A percentile compares a stretch with the other conserved stretches of the same genome.
These are phyloP conservation scores for Volvox reticuliferus DNA, from an alignment of 139 green algal species.

Conservation along the genomic window DNA sequence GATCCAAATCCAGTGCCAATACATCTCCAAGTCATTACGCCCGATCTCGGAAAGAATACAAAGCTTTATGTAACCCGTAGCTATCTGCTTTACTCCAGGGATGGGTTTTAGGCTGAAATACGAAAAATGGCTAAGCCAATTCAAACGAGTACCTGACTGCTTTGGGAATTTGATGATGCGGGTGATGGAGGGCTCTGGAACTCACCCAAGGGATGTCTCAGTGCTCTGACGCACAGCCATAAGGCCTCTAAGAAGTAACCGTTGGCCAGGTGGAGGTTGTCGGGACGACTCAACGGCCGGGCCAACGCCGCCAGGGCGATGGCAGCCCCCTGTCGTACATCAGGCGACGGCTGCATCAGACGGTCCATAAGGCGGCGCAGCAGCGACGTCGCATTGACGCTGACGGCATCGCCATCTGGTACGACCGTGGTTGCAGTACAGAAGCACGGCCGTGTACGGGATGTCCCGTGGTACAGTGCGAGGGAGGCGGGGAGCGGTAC, in stretches of 20 bases:
- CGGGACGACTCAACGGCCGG: constrained; percentile 18
- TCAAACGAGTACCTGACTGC: no score
- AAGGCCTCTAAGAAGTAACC: constrained; percentile 30
- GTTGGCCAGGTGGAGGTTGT: background rate
- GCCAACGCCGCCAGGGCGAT: constrained; percentile 33
- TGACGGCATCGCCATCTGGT: background rate
- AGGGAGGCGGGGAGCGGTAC: background rate
- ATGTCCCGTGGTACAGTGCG: background rate
- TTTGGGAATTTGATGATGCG: no score
- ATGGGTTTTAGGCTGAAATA: no score
- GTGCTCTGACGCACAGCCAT: constrained; percentile 1
- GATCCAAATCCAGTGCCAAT: no score
- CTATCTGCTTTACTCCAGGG: no score
- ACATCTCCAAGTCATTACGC: no score
- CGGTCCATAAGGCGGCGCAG: constrained; percentile 39
- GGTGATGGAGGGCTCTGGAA: background rate
- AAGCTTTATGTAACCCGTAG: no score
- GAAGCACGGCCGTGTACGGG: background rate
- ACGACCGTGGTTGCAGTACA: background rate
- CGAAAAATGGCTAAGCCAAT: no score
- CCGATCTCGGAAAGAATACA: no score
- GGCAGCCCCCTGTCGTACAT: constrained; percentile 31
- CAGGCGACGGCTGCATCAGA: constrained; percentile 23
- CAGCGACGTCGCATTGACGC: constrained; percentile 17
- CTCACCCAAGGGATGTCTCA: constrained; percentile 29